phyloP scores from a whole-genome alignment of 2,329 filamentous ascomycete species.

The Rasamsonia emersonii region DNA sequence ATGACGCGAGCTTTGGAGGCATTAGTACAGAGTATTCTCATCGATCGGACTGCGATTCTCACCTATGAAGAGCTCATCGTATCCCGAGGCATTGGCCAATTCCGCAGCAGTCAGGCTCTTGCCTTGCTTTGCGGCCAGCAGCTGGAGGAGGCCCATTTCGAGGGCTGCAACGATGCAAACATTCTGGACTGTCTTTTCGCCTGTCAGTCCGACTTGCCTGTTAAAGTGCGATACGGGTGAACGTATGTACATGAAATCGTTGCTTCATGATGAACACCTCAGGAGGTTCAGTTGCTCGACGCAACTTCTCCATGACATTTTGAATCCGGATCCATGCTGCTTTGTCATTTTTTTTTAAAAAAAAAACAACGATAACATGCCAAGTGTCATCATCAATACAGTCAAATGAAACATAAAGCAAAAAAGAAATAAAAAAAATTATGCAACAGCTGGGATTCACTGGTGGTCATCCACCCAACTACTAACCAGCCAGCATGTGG shows the following conservation, averaged over 20 bases:
- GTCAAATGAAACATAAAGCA: constrained; percentile 5
- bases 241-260: no score
- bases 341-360: no score
- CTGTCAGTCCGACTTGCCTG: no score
- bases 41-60: not conserved
- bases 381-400: no score
- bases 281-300: no score
- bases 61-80: constrained; percentile 10
- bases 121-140: not conserved
- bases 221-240: no score
- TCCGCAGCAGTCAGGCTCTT: constrained; percentile 6
- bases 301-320: no score
- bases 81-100: constrained; percentile 6
- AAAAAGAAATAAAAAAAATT: not conserved
- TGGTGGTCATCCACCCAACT: not conserved
- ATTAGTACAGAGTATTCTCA: not conserved
- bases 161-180: not conserved
- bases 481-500: no score
- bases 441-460: no score
- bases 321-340: no score
- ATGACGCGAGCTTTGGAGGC: constrained; percentile 11
- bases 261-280: no score
- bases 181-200: constrained; percentile 6
- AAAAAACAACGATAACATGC: no score
- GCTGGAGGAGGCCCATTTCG: not conserved